A percentile compares a stretch with the other conserved stretches of the same genome.
phyloP scores from a whole-genome alignment of 306 rosid species.

The Crotalaria pallida region DNA sequence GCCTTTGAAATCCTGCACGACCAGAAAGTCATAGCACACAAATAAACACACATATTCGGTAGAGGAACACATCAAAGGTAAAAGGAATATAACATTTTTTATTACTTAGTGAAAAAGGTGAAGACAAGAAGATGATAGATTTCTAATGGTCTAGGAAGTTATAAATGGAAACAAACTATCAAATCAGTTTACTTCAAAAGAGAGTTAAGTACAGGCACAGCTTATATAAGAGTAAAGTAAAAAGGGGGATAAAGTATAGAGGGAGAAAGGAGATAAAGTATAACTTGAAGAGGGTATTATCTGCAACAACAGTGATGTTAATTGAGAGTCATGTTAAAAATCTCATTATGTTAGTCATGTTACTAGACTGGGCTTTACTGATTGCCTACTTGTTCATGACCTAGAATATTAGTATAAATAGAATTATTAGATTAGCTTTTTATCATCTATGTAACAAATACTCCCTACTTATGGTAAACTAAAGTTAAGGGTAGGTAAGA shows the following conservation, averaged over 20 bases:
- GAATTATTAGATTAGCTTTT: background rate
- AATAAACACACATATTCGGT: constrained; percentile 8
- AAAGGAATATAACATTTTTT: background rate
- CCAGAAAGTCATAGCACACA: constrained; percentile 2
- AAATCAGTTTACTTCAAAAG: background rate
- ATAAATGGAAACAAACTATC: background rate
- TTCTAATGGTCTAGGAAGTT: background rate
- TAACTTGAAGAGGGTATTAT: background rate
- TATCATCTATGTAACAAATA: background rate
- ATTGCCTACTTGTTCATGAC: background rate
- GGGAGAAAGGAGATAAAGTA: background rate
- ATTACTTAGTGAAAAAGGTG: background rate
- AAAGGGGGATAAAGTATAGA: background rate
- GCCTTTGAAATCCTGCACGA: constrained; percentile 74
- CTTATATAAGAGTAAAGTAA: background rate
- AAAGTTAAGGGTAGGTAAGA: background rate
- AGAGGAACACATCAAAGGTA: constrained; percentile 2
- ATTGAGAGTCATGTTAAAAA: background rate
- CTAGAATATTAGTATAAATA: background rate
- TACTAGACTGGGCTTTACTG: background rate
- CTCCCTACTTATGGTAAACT: background rate
- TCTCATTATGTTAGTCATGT: background rate
- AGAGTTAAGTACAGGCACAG: background rate
- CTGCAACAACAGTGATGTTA: background rate
- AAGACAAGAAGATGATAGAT: background rate